Conservation (phyloP, 306 rosid species). For the Pterocarpus santalinus region DNA sequence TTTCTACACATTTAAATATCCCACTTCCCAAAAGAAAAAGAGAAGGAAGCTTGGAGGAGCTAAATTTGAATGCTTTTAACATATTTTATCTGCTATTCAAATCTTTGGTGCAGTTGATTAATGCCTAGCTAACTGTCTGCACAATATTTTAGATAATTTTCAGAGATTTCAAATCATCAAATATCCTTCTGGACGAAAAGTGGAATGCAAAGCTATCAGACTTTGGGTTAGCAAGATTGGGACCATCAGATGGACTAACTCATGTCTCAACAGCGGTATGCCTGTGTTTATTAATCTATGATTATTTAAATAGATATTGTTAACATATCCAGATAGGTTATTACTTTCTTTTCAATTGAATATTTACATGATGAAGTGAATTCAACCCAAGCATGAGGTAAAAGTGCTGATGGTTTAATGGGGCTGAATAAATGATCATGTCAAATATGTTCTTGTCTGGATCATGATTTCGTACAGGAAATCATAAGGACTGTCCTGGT, state of each 20-base stretch:
- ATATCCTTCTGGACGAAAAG: conserved; percentile 89
- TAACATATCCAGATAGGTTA: not conserved
- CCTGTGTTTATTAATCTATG: conserved; percentile 21
- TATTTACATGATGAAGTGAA: conserved; percentile 9
- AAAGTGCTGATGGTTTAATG: not conserved
- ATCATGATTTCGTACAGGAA: conserved; percentile 25
- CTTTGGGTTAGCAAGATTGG: conserved; percentile 96
- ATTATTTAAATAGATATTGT: conserved; percentile 33
- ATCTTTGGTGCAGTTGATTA: conserved; percentile 29
- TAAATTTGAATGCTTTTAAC: conserved; percentile 23
- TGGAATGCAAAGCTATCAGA: conserved; percentile 99
- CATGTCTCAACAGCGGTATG: conserved; percentile 99
- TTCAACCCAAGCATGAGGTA: conserved; percentile 14
- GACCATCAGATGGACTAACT: conserved; percentile 92
- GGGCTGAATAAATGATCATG: conserved; percentile 38
- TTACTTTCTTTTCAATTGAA: conserved; percentile 28
- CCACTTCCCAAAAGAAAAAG: conserved; percentile 16
- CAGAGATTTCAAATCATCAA: conserved; percentile 97
- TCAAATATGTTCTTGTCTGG: conserved; percentile 15
- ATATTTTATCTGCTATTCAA: not conserved
- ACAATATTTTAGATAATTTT: conserved; percentile 79
- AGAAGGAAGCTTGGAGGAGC: conserved; percentile 17
- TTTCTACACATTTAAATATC: conserved; percentile 14
- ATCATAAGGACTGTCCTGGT: conserved; percentile 8
- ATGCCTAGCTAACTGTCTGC: conserved; percentile 32